Evolutionary conservation across 140 eudicot genomes (phyloP).

Genomic region (Anethum foeniculum): DNA sequence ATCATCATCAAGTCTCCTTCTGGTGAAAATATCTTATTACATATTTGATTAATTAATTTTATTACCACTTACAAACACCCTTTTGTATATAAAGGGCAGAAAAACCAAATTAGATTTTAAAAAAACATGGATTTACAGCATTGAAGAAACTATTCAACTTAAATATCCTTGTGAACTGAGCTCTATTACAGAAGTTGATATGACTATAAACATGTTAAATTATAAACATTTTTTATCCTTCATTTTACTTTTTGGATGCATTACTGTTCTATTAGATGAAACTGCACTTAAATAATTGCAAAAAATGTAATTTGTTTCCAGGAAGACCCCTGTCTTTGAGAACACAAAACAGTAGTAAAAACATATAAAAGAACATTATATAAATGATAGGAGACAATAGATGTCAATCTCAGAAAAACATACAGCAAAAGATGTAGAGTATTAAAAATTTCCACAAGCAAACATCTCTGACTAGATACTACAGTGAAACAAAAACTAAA

Average conservation of each 20-base stretch:
- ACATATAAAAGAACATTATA: not conserved
- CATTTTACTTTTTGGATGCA: not conserved
- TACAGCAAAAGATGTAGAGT: not conserved
- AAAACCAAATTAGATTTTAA: not conserved
- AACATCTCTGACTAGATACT: no score
- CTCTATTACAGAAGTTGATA: not conserved
- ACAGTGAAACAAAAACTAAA: no score
- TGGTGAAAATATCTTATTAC: not conserved
- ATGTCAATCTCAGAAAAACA: not conserved
- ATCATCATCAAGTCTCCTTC: no score
- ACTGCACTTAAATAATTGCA: not conserved
- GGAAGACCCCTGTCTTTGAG: not conserved
- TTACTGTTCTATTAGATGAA: not conserved
- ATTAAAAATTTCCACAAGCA: no score
- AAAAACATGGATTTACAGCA: not conserved
- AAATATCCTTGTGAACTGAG: not conserved
- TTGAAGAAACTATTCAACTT: not conserved
- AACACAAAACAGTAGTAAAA: not conserved
- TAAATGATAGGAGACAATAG: not conserved
- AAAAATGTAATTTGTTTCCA: not conserved
- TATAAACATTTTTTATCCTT: not conserved
- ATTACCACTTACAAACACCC: not conserved
- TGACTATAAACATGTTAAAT: not conserved
- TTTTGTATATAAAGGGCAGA: not conserved
- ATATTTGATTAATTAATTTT: not conserved